Evolutionary conservation across 345 rosid species (phyloP).

Genomic region (Turnera subulata): DNA sequence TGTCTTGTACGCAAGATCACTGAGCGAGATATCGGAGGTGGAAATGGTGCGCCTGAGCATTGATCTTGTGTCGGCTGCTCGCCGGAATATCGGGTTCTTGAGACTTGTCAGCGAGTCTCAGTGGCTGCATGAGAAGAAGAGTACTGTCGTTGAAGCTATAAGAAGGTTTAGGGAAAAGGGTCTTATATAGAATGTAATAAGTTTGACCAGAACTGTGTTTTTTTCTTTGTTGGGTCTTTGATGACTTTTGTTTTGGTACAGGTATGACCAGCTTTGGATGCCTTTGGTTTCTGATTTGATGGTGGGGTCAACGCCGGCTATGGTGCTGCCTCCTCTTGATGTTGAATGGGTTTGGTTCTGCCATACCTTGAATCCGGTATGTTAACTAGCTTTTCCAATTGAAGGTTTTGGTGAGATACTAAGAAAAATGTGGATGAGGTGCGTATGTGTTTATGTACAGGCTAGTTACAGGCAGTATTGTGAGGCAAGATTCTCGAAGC

Average conservation of each 20-base stretch:
- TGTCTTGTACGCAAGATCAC: constrained; percentile 39
- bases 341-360: constrained; percentile 98
- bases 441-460: constrained; percentile 28
- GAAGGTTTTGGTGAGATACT: constrained; percentile 8
- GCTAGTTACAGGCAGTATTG: constrained; percentile 66
- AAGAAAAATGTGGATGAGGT: constrained; percentile 15
- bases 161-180: constrained; percentile 47
- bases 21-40: constrained; percentile 59
- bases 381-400: constrained; percentile 1
- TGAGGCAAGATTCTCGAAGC: constrained; percentile 63
- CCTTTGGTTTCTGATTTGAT: constrained; percentile 78
- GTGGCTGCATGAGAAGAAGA: constrained; percentile 62
- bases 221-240: neutral
- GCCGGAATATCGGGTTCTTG: constrained; percentile 53
- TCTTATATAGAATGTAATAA: neutral
- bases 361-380: constrained; percentile 83
- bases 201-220: neutral
- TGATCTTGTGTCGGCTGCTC: constrained; percentile 72
- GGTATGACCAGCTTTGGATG: constrained; percentile 96
- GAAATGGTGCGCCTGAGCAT: constrained; percentile 42
- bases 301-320: constrained; percentile 53
- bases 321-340: constrained; percentile 86
- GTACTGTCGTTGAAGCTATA: constrained; percentile 51
- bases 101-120: constrained; percentile 51
- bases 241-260: constrained; percentile 13